phyloP scores from a whole-genome alignment of 257 asterid species.

The Nicotiana sylvestris region DNA sequence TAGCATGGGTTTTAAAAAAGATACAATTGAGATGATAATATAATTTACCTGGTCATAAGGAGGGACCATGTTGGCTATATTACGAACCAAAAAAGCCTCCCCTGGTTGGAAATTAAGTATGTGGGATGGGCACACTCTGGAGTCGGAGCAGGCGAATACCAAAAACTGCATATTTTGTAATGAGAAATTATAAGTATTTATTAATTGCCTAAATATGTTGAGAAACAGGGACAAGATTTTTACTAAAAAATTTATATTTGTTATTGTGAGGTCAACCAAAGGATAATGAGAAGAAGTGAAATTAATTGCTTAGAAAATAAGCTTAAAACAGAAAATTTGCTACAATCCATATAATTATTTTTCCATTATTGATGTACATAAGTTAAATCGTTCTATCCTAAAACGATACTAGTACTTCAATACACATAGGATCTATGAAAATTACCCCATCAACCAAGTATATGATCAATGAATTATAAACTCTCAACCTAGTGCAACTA shows the following conservation, averaged over 20 bases:
- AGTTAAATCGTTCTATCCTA: too few species aligned
- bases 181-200: neutral
- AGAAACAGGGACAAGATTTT: too few species aligned
- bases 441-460: neutral
- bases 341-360: too few species aligned
- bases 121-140: slow-evolving; percentile 48
- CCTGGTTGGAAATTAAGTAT: slow-evolving; percentile 47
- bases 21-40: too few species aligned
- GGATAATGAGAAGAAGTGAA: too few species aligned
- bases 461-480: neutral
- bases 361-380: too few species aligned
- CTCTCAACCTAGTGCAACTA: neutral
- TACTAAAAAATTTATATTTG: neutral
- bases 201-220: neutral
- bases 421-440: too few species aligned
- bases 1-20: too few species aligned
- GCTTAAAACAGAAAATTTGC: too few species aligned
- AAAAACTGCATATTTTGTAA: slow-evolving; percentile 24
- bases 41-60: slow-evolving; percentile 36
- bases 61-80: slow-evolving; percentile 51
- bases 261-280: too few species aligned
- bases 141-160: slow-evolving; percentile 48
- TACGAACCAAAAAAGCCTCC: slow-evolving; percentile 45
- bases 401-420: too few species aligned
- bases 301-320: too few species aligned